phyloP scores from a whole-genome alignment of 2,329 filamentous ascomycete genomes.

The Colletotrichum aenigma region DNA sequence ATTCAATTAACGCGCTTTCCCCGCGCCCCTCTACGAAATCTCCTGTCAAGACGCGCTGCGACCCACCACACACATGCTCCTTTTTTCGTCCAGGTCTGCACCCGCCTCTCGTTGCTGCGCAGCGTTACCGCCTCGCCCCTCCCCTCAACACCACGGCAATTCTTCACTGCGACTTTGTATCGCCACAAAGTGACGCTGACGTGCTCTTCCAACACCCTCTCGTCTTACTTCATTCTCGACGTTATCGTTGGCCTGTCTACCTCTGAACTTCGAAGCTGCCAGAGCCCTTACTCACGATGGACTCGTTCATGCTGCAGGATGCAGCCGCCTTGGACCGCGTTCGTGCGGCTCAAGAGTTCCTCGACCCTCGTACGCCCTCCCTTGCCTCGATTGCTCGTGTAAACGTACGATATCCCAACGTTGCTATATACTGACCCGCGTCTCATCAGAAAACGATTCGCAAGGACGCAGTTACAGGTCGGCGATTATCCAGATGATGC shows the following conservation, averaged over 20 bases:
- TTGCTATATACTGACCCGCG: background rate
- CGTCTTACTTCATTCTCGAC: background rate
- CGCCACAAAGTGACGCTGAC: background rate
- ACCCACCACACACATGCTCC: background rate
- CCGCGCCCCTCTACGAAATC: background rate
- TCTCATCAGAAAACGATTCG: constrained; percentile 46
- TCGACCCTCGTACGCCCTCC: constrained; percentile 79
- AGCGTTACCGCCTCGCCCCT: background rate
- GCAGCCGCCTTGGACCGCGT: constrained; percentile 84
- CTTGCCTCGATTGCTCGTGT: background rate
- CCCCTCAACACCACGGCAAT: background rate
- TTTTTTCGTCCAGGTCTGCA: background rate
- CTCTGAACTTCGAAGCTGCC: background rate
- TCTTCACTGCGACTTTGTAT: background rate
- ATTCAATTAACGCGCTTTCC: background rate
- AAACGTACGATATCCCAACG: constrained; percentile 17
- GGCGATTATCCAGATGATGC: constrained; percentile 81
- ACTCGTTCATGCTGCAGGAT: constrained; percentile 78
- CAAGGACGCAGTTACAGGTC: constrained; percentile 78
- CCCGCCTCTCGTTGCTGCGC: background rate
- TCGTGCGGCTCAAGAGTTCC: constrained; percentile 87
- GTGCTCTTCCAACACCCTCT: background rate
- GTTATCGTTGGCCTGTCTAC: background rate
- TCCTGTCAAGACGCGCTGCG: background rate
- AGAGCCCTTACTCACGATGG: constrained; percentile 56